phyloP scores from a whole-genome alignment of 257 asterid genomes.

The Nicotiana sylvestris region DNA sequence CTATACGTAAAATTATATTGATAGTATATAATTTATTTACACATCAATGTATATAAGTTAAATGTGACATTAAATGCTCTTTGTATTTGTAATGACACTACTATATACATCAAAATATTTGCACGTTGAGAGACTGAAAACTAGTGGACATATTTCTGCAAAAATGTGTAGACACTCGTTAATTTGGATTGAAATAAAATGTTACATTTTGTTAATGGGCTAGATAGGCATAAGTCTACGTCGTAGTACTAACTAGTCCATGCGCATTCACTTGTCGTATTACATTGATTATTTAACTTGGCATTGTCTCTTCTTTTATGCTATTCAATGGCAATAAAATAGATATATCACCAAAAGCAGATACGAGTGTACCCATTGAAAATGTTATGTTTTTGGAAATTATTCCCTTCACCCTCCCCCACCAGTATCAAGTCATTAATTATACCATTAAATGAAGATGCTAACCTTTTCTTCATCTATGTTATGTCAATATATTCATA shows the following conservation, averaged over 20 bases:
- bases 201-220: neutral
- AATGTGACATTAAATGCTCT: too few relatives aligned
- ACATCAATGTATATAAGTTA: too few relatives aligned
- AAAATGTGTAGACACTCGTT: neutral
- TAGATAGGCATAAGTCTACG: neutral
- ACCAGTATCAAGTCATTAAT: neutral
- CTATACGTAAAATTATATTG: too few relatives aligned
- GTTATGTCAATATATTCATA: neutral
- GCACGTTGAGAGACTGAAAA: neutral
- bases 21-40: too few relatives aligned
- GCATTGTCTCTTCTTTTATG: constrained; percentile 31
- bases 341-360: constrained; percentile 8
- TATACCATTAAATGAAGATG: neutral
- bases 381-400: neutral
- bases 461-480: neutral
- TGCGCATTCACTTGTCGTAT: constrained; percentile 26
- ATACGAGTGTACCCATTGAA: neutral
- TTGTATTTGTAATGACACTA: neutral
- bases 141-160: neutral
- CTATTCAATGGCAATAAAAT: constrained; percentile 28
- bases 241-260: constrained; percentile 17
- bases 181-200: neutral
- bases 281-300: constrained; percentile 2
- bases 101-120: neutral
- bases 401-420: neutral